phyloP scores from a whole-genome alignment of 1,139 yeast genomes.

The Scheffersomyces illinoinensis region DNA sequence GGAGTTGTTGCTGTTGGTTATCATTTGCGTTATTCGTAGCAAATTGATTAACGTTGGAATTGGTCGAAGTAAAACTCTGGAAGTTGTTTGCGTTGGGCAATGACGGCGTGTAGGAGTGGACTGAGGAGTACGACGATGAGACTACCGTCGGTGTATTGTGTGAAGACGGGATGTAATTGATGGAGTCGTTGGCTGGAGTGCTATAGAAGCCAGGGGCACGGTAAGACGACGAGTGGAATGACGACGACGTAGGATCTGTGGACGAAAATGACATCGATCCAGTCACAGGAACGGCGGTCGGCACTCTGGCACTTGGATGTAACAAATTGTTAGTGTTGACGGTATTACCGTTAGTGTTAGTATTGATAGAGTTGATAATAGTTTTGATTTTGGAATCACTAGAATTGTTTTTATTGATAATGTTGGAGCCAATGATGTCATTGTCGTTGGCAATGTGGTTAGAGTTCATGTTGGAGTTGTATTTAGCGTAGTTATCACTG shows the following conservation, averaged over 20 bases:
- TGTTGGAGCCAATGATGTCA: background rate
- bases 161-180: constrained; percentile 43
- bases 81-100: constrained; percentile 15
- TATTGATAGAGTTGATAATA: background rate
- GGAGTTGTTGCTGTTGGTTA: background rate
- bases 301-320: constrained; percentile 2
- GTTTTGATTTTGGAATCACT: background rate
- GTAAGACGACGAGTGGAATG: constrained; percentile 1
- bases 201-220: background rate
- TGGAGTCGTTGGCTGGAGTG: constrained; percentile 21
- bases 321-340: background rate
- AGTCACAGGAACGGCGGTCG: constrained; percentile 1
- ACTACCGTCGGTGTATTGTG: constrained; percentile 60
- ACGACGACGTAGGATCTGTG: background rate
- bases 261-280: background rate
- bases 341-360: background rate
- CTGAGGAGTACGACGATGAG: constrained; percentile 48
- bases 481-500: background rate
- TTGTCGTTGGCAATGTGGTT: background rate
- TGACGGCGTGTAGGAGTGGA: constrained; percentile 41
- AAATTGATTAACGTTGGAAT: constrained; percentile 26
- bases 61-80: constrained; percentile 9
- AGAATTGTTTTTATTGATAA: background rate
- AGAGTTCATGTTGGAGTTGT: background rate
- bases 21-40: constrained; percentile 49